Evolutionary conservation across 1,139 yeast genomes (phyloP).

Genomic region (Starmera stellimalicola): DNA sequence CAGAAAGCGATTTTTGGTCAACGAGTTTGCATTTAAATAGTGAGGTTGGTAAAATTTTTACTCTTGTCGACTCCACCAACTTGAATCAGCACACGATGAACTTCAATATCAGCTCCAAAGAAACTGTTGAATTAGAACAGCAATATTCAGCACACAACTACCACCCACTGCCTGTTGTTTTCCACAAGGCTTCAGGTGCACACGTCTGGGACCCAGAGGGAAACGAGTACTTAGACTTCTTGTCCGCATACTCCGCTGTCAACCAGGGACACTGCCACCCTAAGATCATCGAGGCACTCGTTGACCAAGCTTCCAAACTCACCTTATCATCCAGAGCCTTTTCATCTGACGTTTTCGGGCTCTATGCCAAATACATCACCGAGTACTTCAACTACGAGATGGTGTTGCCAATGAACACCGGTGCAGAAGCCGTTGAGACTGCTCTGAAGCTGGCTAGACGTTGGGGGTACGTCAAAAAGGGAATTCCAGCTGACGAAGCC

Average conservation of each 20-base stretch:
- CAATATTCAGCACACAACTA: conserved; percentile 92
- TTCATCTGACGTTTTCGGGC: conserved; percentile 81
- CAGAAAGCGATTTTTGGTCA: conserved; percentile 6
- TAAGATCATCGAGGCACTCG: conserved; percentile 72
- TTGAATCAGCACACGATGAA: neutral
- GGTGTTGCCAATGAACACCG: conserved; percentile 97
- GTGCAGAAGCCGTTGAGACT: conserved; percentile 98
- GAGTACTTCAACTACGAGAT: conserved; percentile 85
- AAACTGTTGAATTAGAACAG: conserved; percentile 62
- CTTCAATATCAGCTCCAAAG: conserved; percentile 47
- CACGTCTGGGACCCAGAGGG: conserved; percentile 99
- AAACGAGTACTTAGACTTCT: conserved; percentile 72
- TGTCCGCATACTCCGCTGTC: conserved; percentile 93
- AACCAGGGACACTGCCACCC: conserved; percentile 99
- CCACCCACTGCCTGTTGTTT: conserved; percentile 94
- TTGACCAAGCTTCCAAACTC: conserved; percentile 77
- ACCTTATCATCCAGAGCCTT: conserved; percentile 91
- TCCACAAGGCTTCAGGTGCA: conserved; percentile 80
- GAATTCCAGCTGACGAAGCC: conserved; percentile 76
- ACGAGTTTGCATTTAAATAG: too few species aligned
- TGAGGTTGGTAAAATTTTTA: too few species aligned
- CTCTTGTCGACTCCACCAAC: too few species aligned
- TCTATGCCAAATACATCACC: conserved; percentile 79
- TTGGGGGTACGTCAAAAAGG: conserved; percentile 92
- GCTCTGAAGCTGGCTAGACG: conserved; percentile 90